phyloP scores from a whole-genome alignment of 2,329 filamentous ascomycete species.

The Pseudocercospora fijiensis region DNA sequence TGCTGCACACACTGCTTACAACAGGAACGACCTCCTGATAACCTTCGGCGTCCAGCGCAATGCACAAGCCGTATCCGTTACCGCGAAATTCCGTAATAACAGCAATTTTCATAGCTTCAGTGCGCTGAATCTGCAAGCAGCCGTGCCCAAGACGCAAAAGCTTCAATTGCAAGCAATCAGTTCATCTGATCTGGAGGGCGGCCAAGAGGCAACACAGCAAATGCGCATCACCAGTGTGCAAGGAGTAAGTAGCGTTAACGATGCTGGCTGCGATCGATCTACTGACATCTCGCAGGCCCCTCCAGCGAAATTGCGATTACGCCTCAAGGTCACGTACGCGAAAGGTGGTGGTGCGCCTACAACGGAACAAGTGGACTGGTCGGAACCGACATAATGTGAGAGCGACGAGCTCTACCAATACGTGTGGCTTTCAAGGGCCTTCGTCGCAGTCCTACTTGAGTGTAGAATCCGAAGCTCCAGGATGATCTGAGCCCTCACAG shows the following conservation, averaged over 20 bases:
- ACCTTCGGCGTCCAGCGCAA: constrained; percentile 83
- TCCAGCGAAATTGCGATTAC: constrained; percentile 68
- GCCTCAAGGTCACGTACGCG: constrained; percentile 78
- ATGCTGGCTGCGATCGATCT: background rate
- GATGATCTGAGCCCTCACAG: background rate
- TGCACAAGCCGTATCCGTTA: constrained; percentile 74
- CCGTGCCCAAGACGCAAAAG: constrained; percentile 94
- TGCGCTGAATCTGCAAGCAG: constrained; percentile 82
- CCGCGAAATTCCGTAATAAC: constrained; percentile 77
- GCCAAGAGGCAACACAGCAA: constrained; percentile 80
- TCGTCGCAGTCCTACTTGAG: background rate
- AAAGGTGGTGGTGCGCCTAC: constrained; percentile 69
- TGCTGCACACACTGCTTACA: constrained; percentile 69
- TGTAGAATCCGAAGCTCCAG: background rate
- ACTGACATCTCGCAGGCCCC: constrained; percentile 58
- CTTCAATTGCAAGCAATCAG: constrained; percentile 89
- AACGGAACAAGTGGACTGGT: constrained; percentile 95
- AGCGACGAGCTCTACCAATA: background rate
- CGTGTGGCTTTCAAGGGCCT: background rate
- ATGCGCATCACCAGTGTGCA: constrained; percentile 85
- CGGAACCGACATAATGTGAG: constrained; percentile 60
- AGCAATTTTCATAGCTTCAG: constrained; percentile 61
- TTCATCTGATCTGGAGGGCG: constrained; percentile 70
- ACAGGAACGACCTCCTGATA: constrained; percentile 79
- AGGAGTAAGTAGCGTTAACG: constrained; percentile 67